A percentile compares a stretch with the other conserved stretches of the same genome.
Conservation (phyloP, 1,139 yeast species). For the Magnusiomyces paraingens region DNA sequence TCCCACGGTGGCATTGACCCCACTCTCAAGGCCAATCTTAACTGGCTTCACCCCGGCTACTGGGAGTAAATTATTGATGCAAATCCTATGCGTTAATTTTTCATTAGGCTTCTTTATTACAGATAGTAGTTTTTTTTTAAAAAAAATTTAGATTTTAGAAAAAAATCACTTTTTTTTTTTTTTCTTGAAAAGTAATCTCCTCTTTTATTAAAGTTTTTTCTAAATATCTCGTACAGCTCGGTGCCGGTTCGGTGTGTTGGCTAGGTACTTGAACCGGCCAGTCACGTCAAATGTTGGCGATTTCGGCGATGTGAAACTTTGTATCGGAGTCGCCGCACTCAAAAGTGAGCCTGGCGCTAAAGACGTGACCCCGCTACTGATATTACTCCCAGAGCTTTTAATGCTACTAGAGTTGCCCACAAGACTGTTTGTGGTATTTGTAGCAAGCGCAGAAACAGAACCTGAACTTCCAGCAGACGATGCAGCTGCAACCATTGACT, state of each 20-base stretch:
- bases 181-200: no score
- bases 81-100: background rate
- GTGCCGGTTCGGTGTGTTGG: conserved; percentile 19
- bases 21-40: conserved; percentile 71
- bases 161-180: background rate
- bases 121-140: background rate
- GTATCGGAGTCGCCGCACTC: background rate
- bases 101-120: background rate
- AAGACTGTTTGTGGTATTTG: conserved; percentile 1
- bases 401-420: no score
- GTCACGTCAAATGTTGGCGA: conserved; percentile 17
- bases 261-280: conserved; percentile 20
- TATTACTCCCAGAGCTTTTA: no score
- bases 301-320: background rate
- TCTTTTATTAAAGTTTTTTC: background rate
- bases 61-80: conserved; percentile 40
- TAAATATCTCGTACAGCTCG: conserved; percentile 4
- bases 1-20: conserved; percentile 67
- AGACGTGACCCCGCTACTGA: background rate
- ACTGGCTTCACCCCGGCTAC: conserved; percentile 87
- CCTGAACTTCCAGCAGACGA: conserved; percentile 1
- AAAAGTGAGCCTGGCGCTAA: background rate
- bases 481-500: conserved; percentile 1
- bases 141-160: no score
- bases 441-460: background rate